Evolutionary conservation across 192 early-diverging fungal species (phyloP).

Genomic region (Chytriomyces hyalinus): DNA sequence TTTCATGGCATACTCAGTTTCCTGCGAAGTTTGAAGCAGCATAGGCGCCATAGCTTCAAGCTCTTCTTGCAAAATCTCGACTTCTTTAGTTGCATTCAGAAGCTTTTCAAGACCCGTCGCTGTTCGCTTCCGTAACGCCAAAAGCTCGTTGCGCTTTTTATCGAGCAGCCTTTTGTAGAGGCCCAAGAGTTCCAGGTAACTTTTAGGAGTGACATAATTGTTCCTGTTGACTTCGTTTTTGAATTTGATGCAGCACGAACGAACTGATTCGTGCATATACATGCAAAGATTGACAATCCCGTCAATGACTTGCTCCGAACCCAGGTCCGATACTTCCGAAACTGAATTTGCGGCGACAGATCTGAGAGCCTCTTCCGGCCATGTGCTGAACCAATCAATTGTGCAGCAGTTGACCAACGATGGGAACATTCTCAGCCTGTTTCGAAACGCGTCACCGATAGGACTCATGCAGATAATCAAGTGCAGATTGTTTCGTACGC

Average conservation of each 20-base stretch:
- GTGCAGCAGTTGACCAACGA: conserved; percentile 70
- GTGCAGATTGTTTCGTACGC: conserved; percentile 59
- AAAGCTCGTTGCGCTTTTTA: conserved; percentile 62
- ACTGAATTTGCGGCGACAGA: conserved; percentile 63
- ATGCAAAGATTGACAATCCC: conserved; percentile 65
- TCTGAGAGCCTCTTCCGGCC: conserved; percentile 66
- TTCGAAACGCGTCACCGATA: conserved; percentile 68
- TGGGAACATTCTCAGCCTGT: conserved; percentile 66
- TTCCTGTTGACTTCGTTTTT: conserved; percentile 61
- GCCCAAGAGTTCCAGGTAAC: conserved; percentile 65
- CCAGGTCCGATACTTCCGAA: conserved; percentile 60
- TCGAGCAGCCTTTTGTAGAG: conserved; percentile 62
- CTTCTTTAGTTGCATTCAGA: conserved; percentile 63
- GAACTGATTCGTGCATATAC: conserved; percentile 64
- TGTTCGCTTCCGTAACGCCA: conserved; percentile 58
- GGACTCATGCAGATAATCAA: conserved; percentile 72
- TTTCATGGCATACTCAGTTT: conserved; percentile 67
- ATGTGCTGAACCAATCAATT: conserved; percentile 72
- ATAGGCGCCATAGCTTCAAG: conserved; percentile 69
- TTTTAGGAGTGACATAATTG: conserved; percentile 71
- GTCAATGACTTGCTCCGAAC: conserved; percentile 63
- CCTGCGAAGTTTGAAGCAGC: conserved; percentile 65
- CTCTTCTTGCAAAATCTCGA: conserved; percentile 68
- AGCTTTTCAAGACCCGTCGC: conserved; percentile 67
- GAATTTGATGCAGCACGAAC: conserved; percentile 58